Conservation (phyloP, 139 green algal species). For the Tetradesmus obliquus region DNA sequence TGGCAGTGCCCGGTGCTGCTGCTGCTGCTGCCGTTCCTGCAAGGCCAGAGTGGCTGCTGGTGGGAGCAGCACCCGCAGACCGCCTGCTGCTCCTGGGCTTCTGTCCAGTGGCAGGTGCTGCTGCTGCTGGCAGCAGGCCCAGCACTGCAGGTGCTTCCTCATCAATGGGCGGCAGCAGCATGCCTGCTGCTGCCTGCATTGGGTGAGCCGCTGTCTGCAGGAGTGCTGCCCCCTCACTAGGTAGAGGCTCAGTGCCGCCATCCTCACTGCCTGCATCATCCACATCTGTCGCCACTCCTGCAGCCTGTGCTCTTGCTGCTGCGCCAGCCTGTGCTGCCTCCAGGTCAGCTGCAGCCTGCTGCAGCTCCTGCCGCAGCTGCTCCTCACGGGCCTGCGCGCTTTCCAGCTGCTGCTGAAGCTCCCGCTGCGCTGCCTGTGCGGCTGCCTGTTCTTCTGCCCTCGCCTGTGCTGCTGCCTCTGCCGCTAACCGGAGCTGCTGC, state of each 20-base stretch:
- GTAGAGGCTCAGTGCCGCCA: background rate
- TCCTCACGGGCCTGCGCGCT: background rate
- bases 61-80: background rate
- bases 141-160: background rate
- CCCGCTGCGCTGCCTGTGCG: background rate
- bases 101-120: background rate
- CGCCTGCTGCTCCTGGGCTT: background rate
- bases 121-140: background rate
- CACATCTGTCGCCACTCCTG: background rate
- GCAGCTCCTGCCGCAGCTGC: background rate
- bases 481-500: background rate
- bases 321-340: background rate
- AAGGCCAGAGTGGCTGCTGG: background rate
- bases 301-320: background rate
- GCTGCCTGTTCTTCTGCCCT: background rate
- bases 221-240: background rate
- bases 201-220: background rate
- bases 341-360: background rate
- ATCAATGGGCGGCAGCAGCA: background rate
- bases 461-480: background rate
- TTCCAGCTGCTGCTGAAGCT: conserved; percentile 5
- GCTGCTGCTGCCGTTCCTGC: conserved; percentile 1
- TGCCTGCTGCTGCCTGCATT: background rate
- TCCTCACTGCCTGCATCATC: conserved; percentile 27
- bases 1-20: background rate